Conservation (phyloP, 2,329 filamentous ascomycete species). For the Aspergillus intermedius region DNA sequence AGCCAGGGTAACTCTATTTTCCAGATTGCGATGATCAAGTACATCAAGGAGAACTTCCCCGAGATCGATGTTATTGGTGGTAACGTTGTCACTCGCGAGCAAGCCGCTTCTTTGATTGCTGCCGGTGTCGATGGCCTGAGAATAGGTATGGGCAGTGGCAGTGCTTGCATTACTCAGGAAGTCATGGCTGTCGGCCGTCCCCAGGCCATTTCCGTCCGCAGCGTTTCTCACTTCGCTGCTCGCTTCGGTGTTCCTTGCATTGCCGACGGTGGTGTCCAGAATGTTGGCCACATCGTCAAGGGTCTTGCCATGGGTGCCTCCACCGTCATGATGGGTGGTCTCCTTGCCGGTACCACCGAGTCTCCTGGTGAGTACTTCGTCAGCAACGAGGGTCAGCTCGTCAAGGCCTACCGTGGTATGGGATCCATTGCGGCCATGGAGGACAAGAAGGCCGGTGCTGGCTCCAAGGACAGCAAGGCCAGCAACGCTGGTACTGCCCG, state of each 20-base stretch:
- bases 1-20: constrained; percentile 98
- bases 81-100: constrained; percentile 96
- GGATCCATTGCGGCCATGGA: constrained; percentile 99
- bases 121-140: constrained; percentile 93
- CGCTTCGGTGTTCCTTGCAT: constrained; percentile 96
- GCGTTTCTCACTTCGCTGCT: constrained; percentile 80
- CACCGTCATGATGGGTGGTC: constrained; percentile 98
- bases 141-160: constrained; percentile 98
- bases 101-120: constrained; percentile 85
- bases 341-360: constrained; percentile 93
- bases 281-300: constrained; percentile 98
- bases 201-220: constrained; percentile 88
- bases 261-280: constrained; percentile 95
- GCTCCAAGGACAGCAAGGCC: constrained; percentile 60
- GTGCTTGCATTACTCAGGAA: constrained; percentile 97
- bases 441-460: constrained; percentile 86
- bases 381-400: constrained; percentile 90
- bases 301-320: constrained; percentile 88
- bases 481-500: constrained; percentile 90
- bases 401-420: constrained; percentile 99
- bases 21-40: constrained; percentile 98
- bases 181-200: constrained; percentile 98
- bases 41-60: constrained; percentile 81
- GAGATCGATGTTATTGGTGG: constrained; percentile 90
- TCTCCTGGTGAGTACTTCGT: constrained; percentile 96